Conservation (phyloP, 768 basidiomycete genomes). For the Serendipita sp. region DNA sequence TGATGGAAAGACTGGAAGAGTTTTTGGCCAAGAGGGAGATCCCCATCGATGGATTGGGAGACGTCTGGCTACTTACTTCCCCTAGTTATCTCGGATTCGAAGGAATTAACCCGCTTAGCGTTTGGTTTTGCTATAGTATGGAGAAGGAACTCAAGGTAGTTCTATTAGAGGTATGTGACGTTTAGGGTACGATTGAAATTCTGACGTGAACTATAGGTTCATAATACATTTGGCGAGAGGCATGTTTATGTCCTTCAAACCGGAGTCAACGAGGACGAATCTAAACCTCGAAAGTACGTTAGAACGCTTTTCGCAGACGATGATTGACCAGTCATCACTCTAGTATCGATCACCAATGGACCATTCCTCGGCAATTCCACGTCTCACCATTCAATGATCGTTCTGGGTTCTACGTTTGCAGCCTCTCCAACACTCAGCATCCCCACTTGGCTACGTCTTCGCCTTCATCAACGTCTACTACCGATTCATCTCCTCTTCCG, state of each 20-base stretch:
- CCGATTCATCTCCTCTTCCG: constrained; percentile 9
- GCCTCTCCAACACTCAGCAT: constrained; percentile 32
- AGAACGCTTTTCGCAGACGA: background rate
- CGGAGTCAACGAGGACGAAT: constrained; percentile 29
- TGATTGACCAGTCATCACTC: constrained; percentile 15
- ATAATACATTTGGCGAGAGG: constrained; percentile 60
- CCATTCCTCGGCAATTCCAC: constrained; percentile 50
- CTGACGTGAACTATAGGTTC: constrained; percentile 26
- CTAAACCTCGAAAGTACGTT: background rate
- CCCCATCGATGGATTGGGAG: constrained; percentile 20
- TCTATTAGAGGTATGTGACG: constrained; percentile 39
- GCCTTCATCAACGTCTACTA: background rate
- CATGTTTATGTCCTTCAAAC: constrained; percentile 42
- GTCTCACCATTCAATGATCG: constrained; percentile 67
- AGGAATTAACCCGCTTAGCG: constrained; percentile 55
- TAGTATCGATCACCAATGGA: constrained; percentile 50
- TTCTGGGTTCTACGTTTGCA: constrained; percentile 44
- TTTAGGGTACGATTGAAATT: background rate
- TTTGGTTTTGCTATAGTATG: constrained; percentile 44
- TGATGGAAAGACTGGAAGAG: background rate
- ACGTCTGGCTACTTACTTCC: constrained; percentile 63
- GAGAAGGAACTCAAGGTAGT: constrained; percentile 23
- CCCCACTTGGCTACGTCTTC: constrained; percentile 18
- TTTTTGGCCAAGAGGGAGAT: constrained; percentile 9
- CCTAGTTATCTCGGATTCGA: constrained; percentile 49